These are phyloP conservation scores for Exophiala lecanii-corni DNA, from an alignment of 2,329 filamentous ascomycete species.

Conservation along the genomic window DNA sequence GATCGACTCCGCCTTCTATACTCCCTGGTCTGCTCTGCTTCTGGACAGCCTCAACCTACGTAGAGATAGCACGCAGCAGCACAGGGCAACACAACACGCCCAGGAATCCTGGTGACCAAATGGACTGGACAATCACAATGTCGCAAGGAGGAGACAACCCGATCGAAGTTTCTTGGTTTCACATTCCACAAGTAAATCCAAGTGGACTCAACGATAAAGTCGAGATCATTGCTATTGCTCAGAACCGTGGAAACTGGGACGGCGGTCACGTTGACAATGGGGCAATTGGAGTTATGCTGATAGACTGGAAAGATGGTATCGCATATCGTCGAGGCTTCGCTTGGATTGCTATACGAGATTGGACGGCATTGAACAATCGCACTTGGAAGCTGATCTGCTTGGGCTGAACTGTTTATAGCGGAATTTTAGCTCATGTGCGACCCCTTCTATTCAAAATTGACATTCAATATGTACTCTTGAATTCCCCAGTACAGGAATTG, in stretches of 20 bases:
- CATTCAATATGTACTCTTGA: too few species aligned
- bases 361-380: too few species aligned
- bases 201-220: background rate
- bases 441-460: too few species aligned
- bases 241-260: slow-evolving; percentile 8
- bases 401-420: too few species aligned
- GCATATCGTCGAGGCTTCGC: slow-evolving; percentile 2
- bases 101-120: background rate
- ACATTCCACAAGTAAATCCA: background rate
- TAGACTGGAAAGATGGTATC: slow-evolving; percentile 7
- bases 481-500: too few species aligned
- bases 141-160: background rate
- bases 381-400: too few species aligned
- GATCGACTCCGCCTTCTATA: too few species aligned
- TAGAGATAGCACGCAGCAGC: too few species aligned
- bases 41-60: too few species aligned
- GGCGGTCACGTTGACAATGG: slow-evolving; percentile 33
- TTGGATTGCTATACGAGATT: slow-evolving; percentile 8
- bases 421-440: too few species aligned
- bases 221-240: slow-evolving; percentile 5
- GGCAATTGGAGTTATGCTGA: slow-evolving; percentile 34
- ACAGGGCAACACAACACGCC: too few species aligned
- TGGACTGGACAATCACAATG: background rate
- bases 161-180: slow-evolving; percentile 3
- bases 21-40: too few species aligned